Evolutionary conservation across 2,329 filamentous ascomycete species (phyloP).

Genomic region (Daldinia sp.): DNA sequence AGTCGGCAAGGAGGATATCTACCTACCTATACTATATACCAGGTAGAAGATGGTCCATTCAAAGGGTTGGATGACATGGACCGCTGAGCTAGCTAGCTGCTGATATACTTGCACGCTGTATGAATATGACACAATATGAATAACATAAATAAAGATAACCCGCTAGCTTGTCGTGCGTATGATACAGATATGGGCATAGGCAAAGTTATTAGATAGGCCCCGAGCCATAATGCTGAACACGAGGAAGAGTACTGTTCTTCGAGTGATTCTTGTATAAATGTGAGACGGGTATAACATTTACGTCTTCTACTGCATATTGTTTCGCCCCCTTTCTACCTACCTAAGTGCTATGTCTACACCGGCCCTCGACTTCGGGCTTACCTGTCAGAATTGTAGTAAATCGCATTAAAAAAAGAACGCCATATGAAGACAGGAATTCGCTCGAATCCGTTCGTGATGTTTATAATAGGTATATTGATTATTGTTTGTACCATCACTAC

Average conservation of each 20-base stretch:
- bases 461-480: conserved; percentile 8
- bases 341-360: no score
- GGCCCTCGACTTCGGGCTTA: background rate
- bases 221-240: no score
- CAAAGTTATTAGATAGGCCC: no score
- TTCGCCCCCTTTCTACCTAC: background rate
- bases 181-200: background rate
- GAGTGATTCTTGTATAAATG: background rate
- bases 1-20: background rate
- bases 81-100: no score
- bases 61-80: background rate
- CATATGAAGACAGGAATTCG: background rate
- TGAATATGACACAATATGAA: background rate
- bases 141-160: background rate
- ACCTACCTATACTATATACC: background rate
- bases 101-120: background rate
- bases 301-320: background rate
- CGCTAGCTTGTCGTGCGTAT: no score
- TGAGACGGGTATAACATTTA: background rate
- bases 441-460: background rate
- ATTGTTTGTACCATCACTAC: background rate
- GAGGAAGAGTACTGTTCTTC: no score
- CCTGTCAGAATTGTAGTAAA: background rate
- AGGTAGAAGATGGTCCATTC: background rate
- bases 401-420: background rate